Evolutionary conservation across 768 basidiomycete species (phyloP).

Genomic region (Tricholoma saponaceum): DNA sequence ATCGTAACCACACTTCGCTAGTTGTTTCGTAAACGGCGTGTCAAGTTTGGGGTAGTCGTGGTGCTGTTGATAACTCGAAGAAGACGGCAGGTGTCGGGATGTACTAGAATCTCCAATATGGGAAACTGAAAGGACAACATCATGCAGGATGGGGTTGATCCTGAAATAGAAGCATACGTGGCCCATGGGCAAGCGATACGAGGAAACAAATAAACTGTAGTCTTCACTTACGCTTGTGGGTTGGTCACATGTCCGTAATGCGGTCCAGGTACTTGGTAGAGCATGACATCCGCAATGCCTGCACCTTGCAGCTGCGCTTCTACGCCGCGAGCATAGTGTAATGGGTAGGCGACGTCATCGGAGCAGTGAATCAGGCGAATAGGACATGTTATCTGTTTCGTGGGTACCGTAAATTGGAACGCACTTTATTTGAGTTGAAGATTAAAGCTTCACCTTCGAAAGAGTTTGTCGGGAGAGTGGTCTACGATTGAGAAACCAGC

Average conservation of each 20-base stretch:
- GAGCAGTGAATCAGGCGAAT: conserved; percentile 20
- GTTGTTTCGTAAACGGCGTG: conserved; percentile 14
- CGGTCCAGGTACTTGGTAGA: conserved; percentile 16
- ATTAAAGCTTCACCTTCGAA: conserved; percentile 8
- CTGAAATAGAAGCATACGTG: conserved; percentile 1
- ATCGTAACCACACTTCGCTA: conserved; percentile 14
- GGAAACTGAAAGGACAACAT: conserved; percentile 11
- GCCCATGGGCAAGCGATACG: background rate
- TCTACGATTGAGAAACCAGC: conserved; percentile 16
- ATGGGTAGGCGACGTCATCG: conserved; percentile 22
- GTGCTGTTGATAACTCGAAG: conserved; percentile 1
- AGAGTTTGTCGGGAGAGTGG: conserved; percentile 10
- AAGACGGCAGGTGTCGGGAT: background rate
- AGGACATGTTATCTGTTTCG: conserved; percentile 15
- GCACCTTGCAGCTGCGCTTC: conserved; percentile 17
- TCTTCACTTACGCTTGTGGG: conserved; percentile 14
- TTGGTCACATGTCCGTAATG: conserved; percentile 19
- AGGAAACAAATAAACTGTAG: background rate
- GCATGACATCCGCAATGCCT: conserved; percentile 14
- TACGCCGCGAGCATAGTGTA: conserved; percentile 13
- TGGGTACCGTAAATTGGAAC: background rate
- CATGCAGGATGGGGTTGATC: conserved; percentile 15
- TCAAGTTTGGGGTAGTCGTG: conserved; percentile 8
- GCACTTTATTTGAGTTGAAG: background rate
- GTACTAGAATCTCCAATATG: background rate